Evolutionary conservation across 176 grass and related monocot genomes (phyloP).

Genomic region (Oryza nivara): DNA sequence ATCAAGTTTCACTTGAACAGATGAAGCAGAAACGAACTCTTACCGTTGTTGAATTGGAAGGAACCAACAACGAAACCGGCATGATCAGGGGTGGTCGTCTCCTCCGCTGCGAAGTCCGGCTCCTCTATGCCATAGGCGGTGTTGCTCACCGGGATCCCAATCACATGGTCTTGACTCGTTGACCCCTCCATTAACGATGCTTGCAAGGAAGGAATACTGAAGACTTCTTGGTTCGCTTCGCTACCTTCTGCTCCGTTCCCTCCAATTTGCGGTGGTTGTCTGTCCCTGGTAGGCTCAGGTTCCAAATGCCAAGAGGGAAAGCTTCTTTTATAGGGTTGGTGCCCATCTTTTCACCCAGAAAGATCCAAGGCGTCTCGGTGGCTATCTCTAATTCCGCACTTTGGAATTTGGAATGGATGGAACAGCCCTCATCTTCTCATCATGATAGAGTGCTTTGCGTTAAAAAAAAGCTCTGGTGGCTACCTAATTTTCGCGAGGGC

Average conservation of each 20-base stretch:
- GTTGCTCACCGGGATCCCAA: conserved; percentile 71
- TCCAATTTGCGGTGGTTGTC: conserved; percentile 45
- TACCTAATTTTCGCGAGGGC: conserved; percentile 48
- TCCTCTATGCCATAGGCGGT: conserved; percentile 67
- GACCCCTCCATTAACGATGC: conserved; percentile 39
- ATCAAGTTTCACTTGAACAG: not conserved
- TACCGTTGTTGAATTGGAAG: conserved; percentile 51
- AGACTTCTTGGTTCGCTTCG: not conserved
- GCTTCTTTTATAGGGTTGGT: conserved; percentile 60
- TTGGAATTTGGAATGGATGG: conserved; percentile 51
- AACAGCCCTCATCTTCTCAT: conserved; percentile 54
- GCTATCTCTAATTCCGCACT: conserved; percentile 32
- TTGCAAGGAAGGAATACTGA: not conserved
- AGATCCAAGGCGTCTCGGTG: conserved; percentile 39
- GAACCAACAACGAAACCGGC: conserved; percentile 17
- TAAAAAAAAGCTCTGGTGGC: conserved; percentile 19
- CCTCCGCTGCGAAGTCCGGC: conserved; percentile 46
- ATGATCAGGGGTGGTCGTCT: conserved; percentile 43
- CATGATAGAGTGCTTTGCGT: conserved; percentile 54
- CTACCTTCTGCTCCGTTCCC: conserved; percentile 3
- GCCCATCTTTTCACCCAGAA: conserved; percentile 22
- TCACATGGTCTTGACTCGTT: conserved; percentile 56
- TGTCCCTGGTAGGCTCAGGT: conserved; percentile 43
- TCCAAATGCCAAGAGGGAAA: conserved; percentile 28
- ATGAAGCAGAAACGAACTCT: conserved; percentile 18